Evolutionary conservation across 2,329 filamentous ascomycete species (phyloP), one percentile per base, ranked within the genome.

Genomic region (Fusarium avenaceum): DNA sequence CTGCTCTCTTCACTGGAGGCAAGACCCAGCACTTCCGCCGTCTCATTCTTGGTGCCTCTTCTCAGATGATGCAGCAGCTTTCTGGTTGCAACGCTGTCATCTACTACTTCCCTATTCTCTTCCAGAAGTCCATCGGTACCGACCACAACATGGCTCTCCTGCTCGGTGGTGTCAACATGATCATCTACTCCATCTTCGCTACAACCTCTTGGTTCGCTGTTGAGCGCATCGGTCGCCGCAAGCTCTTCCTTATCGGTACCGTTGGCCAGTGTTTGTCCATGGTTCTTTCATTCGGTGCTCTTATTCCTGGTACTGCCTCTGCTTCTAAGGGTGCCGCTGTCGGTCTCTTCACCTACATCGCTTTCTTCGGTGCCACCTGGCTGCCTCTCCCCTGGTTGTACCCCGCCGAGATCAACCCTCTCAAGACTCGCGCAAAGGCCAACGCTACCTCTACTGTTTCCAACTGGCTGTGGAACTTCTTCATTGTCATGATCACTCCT

Each of bases 281-380:
- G 84, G 80, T 91, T 74, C 77, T 90, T 22, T 81, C 83, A 3
- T 92, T 92, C 69, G 87, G 83, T 1, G 81, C 83, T 30, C 87
- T 93, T 63, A 87, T 92, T n/a, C 91, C 91, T 43, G 87, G 87
- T 0, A 78, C 87, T 1, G 35, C 81, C 89, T 38, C 20, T n/a
- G 60, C 60, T 4, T 88, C 89, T 4, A 92, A 91, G 74, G 90
- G 90, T 33, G 88, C 90, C 1, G 88, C 88, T 2, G 88, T 90
- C 4, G 89, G 89, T 57, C 78, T 92, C 14, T 92, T 92, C 78
- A 84, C 88, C 4, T 92, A 90, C 77, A 91, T 91, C 72, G 87
- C 88, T 6, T 89, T 88, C 56, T 91, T 91, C 66, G 89, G 89
- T 33, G 88, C 88, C 0, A 88, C 87, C 1, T 90, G 87, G 84